phyloP scores from a whole-genome alignment of 495 filamentous ascomycete species.

The Venustampulla echinocandica region DNA sequence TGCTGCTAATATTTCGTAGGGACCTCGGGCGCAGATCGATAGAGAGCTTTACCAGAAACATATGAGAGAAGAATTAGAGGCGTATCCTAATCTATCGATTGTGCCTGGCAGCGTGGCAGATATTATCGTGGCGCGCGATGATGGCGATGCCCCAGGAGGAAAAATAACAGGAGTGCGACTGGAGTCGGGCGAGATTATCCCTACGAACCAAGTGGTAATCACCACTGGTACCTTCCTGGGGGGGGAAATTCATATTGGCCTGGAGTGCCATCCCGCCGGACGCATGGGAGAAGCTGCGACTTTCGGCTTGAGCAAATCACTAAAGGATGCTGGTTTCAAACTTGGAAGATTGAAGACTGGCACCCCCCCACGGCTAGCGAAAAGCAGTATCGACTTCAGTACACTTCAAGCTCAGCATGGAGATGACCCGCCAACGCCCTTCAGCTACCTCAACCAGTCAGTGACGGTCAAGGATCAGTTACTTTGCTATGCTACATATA shows the following conservation, averaged over 20 bases:
- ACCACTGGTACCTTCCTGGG: conserved; percentile 95
- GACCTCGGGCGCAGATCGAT: conserved; percentile 93
- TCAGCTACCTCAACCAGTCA: conserved; percentile 76
- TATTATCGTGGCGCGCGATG: conserved; percentile 60
- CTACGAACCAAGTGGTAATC: conserved; percentile 76
- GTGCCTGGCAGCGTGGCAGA: conserved; percentile 86
- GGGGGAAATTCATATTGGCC: conserved; percentile 92
- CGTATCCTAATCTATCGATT: conserved; percentile 68
- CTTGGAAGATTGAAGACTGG: conserved; percentile 91
- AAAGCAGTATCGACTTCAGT: conserved; percentile 71
- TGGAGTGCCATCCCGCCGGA: conserved; percentile 75
- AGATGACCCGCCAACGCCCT: conserved; percentile 80
- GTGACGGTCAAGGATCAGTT: conserved; percentile 77
- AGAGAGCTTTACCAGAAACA: conserved; percentile 79
- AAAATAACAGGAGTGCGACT: conserved; percentile 80
- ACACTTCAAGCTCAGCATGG: conserved; percentile 63
- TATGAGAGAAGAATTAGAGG: conserved; percentile 79
- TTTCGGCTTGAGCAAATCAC: conserved; percentile 84
- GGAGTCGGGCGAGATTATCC: conserved; percentile 80
- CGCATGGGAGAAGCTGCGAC: conserved; percentile 93
- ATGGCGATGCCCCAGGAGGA: conserved; percentile 29
- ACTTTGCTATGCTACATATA: conserved; percentile 73
- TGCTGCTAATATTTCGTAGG: conserved; percentile 27
- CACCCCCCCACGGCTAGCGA: conserved; percentile 81
- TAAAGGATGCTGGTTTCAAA: conserved; percentile 82